Evolutionary conservation across 768 basidiomycete species (phyloP).

Genomic region (Atractiella rhizophila): DNA sequence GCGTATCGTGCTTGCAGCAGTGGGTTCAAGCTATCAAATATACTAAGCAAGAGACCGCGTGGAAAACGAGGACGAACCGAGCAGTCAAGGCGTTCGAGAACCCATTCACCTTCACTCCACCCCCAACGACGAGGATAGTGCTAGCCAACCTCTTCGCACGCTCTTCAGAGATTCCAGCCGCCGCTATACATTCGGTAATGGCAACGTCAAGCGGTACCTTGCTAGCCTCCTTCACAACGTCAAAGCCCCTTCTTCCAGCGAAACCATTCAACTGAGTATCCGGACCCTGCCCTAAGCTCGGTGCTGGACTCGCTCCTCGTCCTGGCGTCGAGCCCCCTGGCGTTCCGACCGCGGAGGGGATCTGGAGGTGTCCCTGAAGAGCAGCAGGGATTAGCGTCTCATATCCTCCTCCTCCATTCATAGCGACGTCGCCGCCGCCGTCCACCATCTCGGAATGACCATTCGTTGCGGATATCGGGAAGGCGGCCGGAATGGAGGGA

Average conservation of each 20-base stretch:
- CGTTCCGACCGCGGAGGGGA: too few species aligned
- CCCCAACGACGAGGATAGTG: conserved; percentile 67
- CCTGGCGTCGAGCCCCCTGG: too few species aligned
- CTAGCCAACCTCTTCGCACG: conserved; percentile 70
- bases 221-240: conserved; percentile 58
- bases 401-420: too few species aligned
- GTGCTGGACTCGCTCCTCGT: neutral
- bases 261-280: neutral
- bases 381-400: too few species aligned
- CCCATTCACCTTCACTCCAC: conserved; percentile 51
- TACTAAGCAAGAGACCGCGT: neutral
- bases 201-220: conserved; percentile 79
- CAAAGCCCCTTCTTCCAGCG: conserved; percentile 20
- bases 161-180: conserved; percentile 63
- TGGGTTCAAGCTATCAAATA: neutral
- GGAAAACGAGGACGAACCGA: conserved; percentile 30
- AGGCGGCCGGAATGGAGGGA: too few species aligned
- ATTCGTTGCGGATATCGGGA: too few species aligned
- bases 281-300: conserved; percentile 5
- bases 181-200: conserved; percentile 72
- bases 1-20: neutral
- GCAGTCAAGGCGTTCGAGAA: conserved; percentile 67
- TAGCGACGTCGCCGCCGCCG: too few species aligned
- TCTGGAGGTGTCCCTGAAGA: too few species aligned
- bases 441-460: too few species aligned